Evolutionary conservation across 78 protist species (phyloP).

Genomic region (Guillardia theta): DNA sequence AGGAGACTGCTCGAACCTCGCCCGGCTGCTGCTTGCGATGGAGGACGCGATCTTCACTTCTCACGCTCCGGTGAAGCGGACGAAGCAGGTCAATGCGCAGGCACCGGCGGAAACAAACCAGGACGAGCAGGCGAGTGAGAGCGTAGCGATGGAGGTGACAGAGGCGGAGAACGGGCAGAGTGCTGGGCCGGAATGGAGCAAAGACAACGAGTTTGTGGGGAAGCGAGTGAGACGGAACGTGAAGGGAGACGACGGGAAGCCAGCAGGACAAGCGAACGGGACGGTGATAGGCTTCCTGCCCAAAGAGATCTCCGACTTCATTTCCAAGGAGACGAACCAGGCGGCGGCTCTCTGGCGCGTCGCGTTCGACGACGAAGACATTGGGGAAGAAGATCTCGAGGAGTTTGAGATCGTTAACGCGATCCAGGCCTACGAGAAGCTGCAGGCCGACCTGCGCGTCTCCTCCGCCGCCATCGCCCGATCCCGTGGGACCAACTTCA

Average conservation of each 20-base stretch:
- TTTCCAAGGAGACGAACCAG: neutral
- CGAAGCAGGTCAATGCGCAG: neutral
- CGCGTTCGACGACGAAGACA: slow-evolving; percentile 5
- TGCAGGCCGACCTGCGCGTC: neutral
- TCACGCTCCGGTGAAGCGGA: neutral
- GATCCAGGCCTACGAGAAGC: neutral
- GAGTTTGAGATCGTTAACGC: neutral
- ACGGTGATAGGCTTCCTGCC: neutral
- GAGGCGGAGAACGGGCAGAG: neutral
- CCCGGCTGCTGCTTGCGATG: neutral
- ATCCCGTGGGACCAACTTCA: neutral
- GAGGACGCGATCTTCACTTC: neutral
- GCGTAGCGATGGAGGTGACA: neutral
- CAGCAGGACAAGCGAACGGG: neutral
- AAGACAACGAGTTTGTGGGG: neutral
- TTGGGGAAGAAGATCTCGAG: neutral
- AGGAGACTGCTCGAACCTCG: neutral
- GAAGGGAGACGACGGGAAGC: slow-evolving; percentile 5
- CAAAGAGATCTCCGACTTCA: neutral
- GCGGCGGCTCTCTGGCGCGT: neutral
- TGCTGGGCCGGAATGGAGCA: neutral
- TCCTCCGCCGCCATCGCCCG: neutral
- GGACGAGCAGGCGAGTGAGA: neutral
- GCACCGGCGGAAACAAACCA: neutral
- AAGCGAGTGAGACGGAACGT: neutral